Base-by-base conservation (phyloP, 768 basidiomycete genomes). In the Lentinula edodes region DNA sequence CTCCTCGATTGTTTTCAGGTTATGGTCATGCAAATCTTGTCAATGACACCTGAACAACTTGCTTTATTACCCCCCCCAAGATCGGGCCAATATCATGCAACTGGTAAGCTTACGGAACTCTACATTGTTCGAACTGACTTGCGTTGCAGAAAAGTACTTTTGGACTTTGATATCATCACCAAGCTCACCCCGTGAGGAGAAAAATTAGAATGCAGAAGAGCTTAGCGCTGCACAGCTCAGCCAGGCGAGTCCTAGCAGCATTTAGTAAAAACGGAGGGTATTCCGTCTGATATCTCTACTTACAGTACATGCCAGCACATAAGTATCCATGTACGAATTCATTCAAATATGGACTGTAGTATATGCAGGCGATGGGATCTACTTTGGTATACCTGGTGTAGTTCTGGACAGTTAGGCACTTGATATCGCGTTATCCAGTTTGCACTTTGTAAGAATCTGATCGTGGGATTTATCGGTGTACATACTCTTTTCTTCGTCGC, bases 41-140 rank as follows among this genome's bases (percentile, higher is more conserved):
- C 83, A 39, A 90, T 98, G 87, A 89, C 91, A 1, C 85, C 87
- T 2, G 93, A 92, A 42, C 91, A 97, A 70, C 87, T 97, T 61
- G 84, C 86, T 54, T 77, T 78, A 64, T 74, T 96, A 39, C 88
- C 91, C 9, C 9, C 85, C 88, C 1, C 74, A 79, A 5, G 93
- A 95, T 67, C 80, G 90, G 32, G 80, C 84, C 10, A 90, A 85
- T 38, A 88, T 94, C 65, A 82, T 93, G 66, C 91, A 94, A 74
- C 77, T 97, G 69, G 93, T 94, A 42, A 53, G 41, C 20, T 5
- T 39, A 32, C 15, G 28, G 6, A n/a, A 8, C 20, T 38, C 36
- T 50, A n/a, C 6, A 9, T n/a, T 35, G 13, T 32, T 15, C 13
- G 10, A n/a, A 10, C 28, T 58, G 16, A 48, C 6, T 36, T 46